Base-by-base conservation (phyloP, 768 basidiomycete species). In the Gloeostereum incarnatum region DNA sequence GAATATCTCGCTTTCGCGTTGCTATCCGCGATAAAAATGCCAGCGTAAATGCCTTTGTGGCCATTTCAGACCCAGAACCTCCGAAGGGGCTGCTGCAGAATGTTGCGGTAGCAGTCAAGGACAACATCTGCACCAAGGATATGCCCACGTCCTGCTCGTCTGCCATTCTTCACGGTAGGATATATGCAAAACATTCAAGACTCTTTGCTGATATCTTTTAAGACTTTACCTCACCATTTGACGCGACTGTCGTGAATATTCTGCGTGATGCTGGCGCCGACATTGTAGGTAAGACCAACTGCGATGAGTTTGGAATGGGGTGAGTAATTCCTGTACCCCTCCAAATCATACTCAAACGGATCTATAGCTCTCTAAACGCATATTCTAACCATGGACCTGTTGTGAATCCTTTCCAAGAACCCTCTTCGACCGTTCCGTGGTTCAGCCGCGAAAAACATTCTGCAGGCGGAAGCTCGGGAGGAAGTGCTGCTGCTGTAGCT, bases 251-350 rank as follows among this genome's bases (percentile, higher is more conserved):
- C 5, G 86, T 96, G 0, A 43, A 59, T 3, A 59, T 79, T 7
- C 58, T 98, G 2, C 64, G 67, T 1, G 44, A 62, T 1, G 61
- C 66, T 0, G 91, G 90, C 0, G 90, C 81, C 0, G 58, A 74
- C 13, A 69, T 97, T 8, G 51, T 84, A 2, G 94, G 91, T 1
- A 96, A 96, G 60, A 81, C 92, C 1, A 93, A 94, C 53, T 89
- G 90, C 56, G 94, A 99, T 54, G 93, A 98, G 59, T 98, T 98
- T 58, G 94, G 94, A 1, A 98, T 98, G 94, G 94, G 94, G 83
- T 92, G 41, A 14, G 78, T 22, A 6, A 3, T 22, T 39, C 16
- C 40, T 23, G 21, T 32, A 8, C 26, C 5, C 29, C 19, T 13
- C 14, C 31, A n/a, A 22, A 7, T 23, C 24, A 6, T 6, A 33